These are phyloP conservation scores for Raffaelea ambrosiae DNA, from an alignment of 2,329 filamentous ascomycete genomes.

Conservation along the genomic window DNA sequence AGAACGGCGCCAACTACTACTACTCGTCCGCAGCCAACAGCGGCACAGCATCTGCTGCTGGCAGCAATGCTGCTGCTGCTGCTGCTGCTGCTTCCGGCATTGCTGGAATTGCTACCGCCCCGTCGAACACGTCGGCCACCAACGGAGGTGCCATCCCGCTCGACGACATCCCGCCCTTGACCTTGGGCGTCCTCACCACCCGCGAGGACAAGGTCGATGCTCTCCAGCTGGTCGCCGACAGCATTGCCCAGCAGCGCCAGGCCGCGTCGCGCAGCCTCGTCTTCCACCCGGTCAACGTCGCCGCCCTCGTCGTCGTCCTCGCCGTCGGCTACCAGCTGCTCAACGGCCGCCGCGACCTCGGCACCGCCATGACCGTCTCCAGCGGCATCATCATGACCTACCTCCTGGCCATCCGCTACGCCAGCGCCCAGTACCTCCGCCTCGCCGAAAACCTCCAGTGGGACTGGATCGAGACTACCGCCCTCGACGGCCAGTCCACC, in stretches of 20 bases:
- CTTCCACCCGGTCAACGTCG: constrained; percentile 49
- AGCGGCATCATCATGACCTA: constrained; percentile 56
- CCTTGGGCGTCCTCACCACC: constrained; percentile 46
- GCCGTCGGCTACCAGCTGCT: constrained; percentile 34
- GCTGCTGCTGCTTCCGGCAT: constrained; percentile 8
- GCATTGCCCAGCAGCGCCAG: constrained; percentile 73
- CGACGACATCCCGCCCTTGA: constrained; percentile 54
- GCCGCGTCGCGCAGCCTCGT: constrained; percentile 54
- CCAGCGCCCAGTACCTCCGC: constrained; percentile 53
- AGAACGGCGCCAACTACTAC: neutral
- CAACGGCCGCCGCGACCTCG: constrained; percentile 36
- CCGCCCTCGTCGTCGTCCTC: constrained; percentile 35
- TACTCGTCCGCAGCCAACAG: constrained; percentile 10
- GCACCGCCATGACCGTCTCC: constrained; percentile 47
- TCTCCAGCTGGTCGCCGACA: constrained; percentile 69
- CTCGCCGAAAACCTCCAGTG: constrained; percentile 53
- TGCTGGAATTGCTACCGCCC: neutral
- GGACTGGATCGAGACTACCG: constrained; percentile 37
- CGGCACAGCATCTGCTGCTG: constrained; percentile 4
- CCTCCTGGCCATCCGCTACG: constrained; percentile 51
- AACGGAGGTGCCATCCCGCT: constrained; percentile 18
- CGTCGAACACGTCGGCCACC: constrained; percentile 20
- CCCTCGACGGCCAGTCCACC: constrained; percentile 25
- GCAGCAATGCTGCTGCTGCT: constrained; percentile 13
- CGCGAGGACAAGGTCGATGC: constrained; percentile 57